Base-by-base conservation (phyloP, 169 alveolate species). In the Babesia bovis region DNA sequence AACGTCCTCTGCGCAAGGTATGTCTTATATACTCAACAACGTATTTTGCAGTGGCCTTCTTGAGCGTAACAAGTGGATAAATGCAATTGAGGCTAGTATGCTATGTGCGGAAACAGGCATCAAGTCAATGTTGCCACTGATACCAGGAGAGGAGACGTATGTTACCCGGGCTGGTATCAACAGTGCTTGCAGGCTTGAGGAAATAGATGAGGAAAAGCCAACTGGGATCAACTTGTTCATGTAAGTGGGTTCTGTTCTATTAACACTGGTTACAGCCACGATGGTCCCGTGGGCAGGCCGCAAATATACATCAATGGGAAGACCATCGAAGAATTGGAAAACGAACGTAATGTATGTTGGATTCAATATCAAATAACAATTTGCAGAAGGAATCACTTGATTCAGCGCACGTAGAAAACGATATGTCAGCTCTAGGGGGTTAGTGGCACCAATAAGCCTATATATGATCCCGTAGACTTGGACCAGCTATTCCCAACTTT, bases 281-380 rank as follows among this genome's bases (percentile, higher is more conserved):
- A 88, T 66, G 82, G 90, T 26, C 85, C 81, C 44, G 61, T 44
- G 45, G 93, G 93, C 1, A 49, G 84, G 13, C 93, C 93, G 6
- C 77, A 88, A 36, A 70, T 88, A 25, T 81, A 84, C 58, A 88
- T 88, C 19, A 88, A 88, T 59, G 93, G 91, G 25, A 84, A 88
- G 77, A 88, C 76, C 12, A 59, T 83, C 5, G 77, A 79, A 42
- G 83, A 88, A 32, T 49, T 88, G 50, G 83, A 83, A 60, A 75
- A 88, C n/a, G 83, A 79, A 13, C 59, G 87, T 52, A 75, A 70
- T 19, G 88, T 70, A 33, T 13, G 73, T 19, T 23, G 7, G 26
- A 9, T 35, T 4, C 4, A 9, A 6, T 3, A 19, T 15, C 10
- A 0, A 1, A 19, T 40, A 13, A 33, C 2, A 10, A 10, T 9